These are phyloP conservation scores for Entomortierella lignicola DNA, from an alignment of 192 early-diverging fungal genomes.

Conservation along the genomic window DNA sequence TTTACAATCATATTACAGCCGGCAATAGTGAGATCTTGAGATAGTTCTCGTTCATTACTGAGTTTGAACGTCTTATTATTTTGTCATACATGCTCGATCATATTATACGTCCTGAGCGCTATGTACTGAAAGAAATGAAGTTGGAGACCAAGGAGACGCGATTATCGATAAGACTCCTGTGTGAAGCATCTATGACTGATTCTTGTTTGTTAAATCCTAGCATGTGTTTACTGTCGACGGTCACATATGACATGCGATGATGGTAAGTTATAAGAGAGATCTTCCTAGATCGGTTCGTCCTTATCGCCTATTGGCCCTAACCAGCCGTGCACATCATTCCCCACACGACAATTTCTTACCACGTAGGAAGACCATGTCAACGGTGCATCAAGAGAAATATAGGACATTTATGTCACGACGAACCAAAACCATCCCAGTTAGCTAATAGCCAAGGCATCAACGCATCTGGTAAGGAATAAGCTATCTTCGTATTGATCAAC, in stretches of 20 bases:
- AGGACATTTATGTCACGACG: slow-evolving; percentile 91
- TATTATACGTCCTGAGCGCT: background rate
- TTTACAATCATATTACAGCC: no score
- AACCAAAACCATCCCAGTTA: slow-evolving; percentile 66
- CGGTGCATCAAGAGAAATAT: slow-evolving; percentile 96
- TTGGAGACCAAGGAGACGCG: no score
- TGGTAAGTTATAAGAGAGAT: slow-evolving; percentile 54
- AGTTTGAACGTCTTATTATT: no score
- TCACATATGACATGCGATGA: slow-evolving; percentile 98
- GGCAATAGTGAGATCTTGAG: no score
- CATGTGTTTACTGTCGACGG: slow-evolving; percentile 94
- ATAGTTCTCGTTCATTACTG: no score
- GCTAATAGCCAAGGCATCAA: slow-evolving; percentile 14
- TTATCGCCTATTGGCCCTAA: background rate
- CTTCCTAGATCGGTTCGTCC: slow-evolving; percentile 6
- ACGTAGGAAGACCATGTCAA: slow-evolving; percentile 90
- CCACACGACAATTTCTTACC: no score
- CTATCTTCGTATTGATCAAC: no score
- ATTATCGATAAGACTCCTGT: background rate
- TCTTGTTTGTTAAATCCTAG: slow-evolving; percentile 55
- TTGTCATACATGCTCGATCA: no score
- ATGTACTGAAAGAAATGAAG: background rate
- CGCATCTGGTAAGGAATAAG: no score
- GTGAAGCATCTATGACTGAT: slow-evolving; percentile 21
- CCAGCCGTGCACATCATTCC: background rate